Evolutionary conservation across 1,139 yeast species (phyloP).

Genomic region (Sugiyamaella japonica): DNA sequence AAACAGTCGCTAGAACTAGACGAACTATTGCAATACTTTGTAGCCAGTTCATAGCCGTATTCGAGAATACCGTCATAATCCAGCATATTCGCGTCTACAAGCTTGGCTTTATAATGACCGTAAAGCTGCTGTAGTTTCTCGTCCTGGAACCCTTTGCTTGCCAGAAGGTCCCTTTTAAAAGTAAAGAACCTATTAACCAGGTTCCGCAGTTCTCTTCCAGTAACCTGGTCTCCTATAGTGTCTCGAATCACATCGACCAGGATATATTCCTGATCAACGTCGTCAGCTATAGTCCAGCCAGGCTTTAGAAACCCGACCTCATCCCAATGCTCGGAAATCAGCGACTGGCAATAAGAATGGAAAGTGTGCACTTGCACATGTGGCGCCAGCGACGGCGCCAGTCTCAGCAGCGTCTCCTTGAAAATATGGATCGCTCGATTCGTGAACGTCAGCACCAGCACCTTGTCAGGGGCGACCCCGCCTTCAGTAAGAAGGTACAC

Average conservation of each 20-base stretch:
- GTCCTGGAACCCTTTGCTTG: neutral
- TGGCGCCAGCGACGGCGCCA: conserved; percentile 42
- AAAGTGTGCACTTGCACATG: conserved; percentile 73
- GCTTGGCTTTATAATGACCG: conserved; percentile 17
- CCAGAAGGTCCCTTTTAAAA: conserved; percentile 5
- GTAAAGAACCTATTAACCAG: neutral
- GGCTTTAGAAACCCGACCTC: conserved; percentile 46
- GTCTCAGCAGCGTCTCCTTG: conserved; percentile 55
- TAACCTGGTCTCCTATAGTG: conserved; percentile 8
- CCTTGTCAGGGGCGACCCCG: conserved; percentile 54
- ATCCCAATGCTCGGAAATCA: conserved; percentile 58
- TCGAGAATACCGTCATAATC: conserved; percentile 85
- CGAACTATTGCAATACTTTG: conserved; percentile 30
- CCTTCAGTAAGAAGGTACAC: conserved; percentile 57
- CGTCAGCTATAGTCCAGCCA: conserved; percentile 60
- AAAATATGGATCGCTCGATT: conserved; percentile 75
- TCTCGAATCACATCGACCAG: conserved; percentile 14
- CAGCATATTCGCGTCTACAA: conserved; percentile 44
- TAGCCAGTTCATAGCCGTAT: conserved; percentile 51
- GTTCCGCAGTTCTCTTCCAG: conserved; percentile 6
- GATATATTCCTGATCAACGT: conserved; percentile 23
- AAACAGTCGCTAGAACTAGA: neutral
- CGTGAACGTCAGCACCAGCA: conserved; percentile 86
- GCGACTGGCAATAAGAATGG: conserved; percentile 71
- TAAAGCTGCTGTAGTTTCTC: conserved; percentile 7